Evolutionary conservation across 805 yeast genomes (phyloP), one percentile per base, ranked within the genome.

Genomic region (Yarrowia divulgata): DNA sequence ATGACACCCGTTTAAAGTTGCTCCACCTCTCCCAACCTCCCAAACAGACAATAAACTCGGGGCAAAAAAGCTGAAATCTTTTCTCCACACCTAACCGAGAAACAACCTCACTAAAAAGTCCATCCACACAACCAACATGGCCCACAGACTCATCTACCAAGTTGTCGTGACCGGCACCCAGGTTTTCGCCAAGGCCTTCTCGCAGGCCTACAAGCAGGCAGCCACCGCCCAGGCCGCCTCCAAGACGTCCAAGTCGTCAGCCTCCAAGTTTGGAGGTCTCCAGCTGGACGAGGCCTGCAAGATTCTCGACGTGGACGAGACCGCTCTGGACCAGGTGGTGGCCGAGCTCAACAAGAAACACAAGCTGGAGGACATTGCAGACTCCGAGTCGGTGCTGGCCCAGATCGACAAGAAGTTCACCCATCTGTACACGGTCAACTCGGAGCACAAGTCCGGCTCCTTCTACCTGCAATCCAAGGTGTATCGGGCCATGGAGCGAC

Each of bases 161-260:
- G 97, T 95, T 72, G 85, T 93, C 62, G 86, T 93, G 75, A 93
- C 98, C 10, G 98, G 98, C 69, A 96, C 98, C 5, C 89, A 91
- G 74, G 98, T 94, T 39, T 93, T 95, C 77, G 98, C 98, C 69
- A 87, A 91, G 74, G 99, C 99, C 0, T 95, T 95, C 78, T 85
- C 92, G n/a, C 97, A 93, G 78, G 98, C 99, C 0, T 95, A 94
- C 83, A 90, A 89, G 75, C 98, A 95, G 81, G 97, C 98, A 18
- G 91, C 94, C 67, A 93, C 93, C 68, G 88, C 97, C n/a, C 92
- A 94, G 1, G 85, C 91, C 37, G 87, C 87, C 73, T 82, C 90
- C 23, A 84, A 87, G 8, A 79, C 82, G n/a, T 80, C 83, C 50
- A 84, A 85, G 3, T 80, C 81, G 12, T 75, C 79, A 8, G 72